Evolutionary conservation across 768 basidiomycete species (phyloP).

Genomic region (Tulasnella sp.): DNA sequence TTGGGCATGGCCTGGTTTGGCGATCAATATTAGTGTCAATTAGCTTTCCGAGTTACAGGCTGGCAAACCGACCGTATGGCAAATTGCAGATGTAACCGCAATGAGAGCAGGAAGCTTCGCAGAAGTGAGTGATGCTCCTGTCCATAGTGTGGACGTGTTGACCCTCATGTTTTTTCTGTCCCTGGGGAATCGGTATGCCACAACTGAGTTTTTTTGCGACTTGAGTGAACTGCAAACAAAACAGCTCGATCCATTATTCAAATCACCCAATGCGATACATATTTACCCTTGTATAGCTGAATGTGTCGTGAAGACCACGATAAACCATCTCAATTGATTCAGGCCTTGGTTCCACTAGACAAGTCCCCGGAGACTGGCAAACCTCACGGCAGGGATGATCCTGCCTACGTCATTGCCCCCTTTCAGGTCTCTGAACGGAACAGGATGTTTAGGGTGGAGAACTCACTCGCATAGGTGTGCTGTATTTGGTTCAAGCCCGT

Average conservation of each 20-base stretch:
- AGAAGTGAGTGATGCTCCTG: conserved; percentile 10
- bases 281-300: conserved; percentile 27
- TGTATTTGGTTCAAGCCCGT: too few relatives aligned
- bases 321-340: not conserved
- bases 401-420: too few relatives aligned
- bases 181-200: not conserved
- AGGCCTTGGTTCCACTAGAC: too few relatives aligned
- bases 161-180: conserved; percentile 10
- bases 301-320: conserved; percentile 20
- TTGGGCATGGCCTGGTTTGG: conserved; percentile 13
- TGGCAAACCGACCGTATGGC: conserved; percentile 8
- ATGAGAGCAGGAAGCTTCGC: conserved; percentile 19
- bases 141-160: conserved; percentile 19
- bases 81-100: conserved; percentile 25
- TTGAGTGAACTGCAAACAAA: conserved; percentile 23
- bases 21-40: not conserved
- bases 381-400: too few relatives aligned
- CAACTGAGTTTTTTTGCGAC: conserved; percentile 21
- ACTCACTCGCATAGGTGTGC: too few relatives aligned
- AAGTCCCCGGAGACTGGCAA: too few relatives aligned
- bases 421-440: too few relatives aligned
- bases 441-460: too few relatives aligned
- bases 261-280: not conserved
- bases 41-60: too few relatives aligned
- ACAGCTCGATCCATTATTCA: not conserved